Conservation (phyloP, 2,329 filamentous ascomycete genomes). For the Neurospora crassa region DNA sequence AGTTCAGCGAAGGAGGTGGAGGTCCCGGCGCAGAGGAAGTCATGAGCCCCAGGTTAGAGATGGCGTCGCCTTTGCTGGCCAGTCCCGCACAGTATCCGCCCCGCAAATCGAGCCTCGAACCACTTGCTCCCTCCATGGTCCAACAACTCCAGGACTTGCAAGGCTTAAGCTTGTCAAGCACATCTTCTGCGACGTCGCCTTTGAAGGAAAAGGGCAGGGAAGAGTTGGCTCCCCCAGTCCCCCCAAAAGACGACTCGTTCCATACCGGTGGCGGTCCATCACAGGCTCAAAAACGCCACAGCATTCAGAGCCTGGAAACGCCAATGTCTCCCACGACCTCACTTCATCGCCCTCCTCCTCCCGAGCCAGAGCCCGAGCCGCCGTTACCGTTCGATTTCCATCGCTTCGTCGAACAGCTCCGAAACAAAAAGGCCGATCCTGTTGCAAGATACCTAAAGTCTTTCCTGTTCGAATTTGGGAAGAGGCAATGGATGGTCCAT, state of each 20-base stretch:
- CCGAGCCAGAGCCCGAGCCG: slow-evolving; percentile 70
- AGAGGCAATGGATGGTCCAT: slow-evolving; percentile 99
- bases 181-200: slow-evolving; percentile 29
- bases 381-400: slow-evolving; percentile 93
- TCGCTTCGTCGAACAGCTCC: slow-evolving; percentile 87
- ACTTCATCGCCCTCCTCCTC: slow-evolving; percentile 56
- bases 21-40: slow-evolving; percentile 71
- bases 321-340: slow-evolving; percentile 39
- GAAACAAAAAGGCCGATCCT: slow-evolving; percentile 95
- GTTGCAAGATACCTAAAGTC: slow-evolving; percentile 93
- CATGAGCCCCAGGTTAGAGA: slow-evolving; percentile 81
- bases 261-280: slow-evolving; percentile 25
- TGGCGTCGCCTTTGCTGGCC: slow-evolving; percentile 69
- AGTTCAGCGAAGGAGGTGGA: slow-evolving; percentile 70
- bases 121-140: slow-evolving; percentile 42
- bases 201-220: slow-evolving; percentile 29
- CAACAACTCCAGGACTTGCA: slow-evolving; percentile 40
- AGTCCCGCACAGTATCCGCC: slow-evolving; percentile 63
- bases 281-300: neutral
- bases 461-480: slow-evolving; percentile 88
- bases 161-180: slow-evolving; percentile 30
- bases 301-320: slow-evolving; percentile 17
- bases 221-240: slow-evolving; percentile 46
- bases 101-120: slow-evolving; percentile 78
- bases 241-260: slow-evolving; percentile 46